Conservation (phyloP, 2,329 filamentous ascomycete species). For the Colletotrichum sp. region DNA sequence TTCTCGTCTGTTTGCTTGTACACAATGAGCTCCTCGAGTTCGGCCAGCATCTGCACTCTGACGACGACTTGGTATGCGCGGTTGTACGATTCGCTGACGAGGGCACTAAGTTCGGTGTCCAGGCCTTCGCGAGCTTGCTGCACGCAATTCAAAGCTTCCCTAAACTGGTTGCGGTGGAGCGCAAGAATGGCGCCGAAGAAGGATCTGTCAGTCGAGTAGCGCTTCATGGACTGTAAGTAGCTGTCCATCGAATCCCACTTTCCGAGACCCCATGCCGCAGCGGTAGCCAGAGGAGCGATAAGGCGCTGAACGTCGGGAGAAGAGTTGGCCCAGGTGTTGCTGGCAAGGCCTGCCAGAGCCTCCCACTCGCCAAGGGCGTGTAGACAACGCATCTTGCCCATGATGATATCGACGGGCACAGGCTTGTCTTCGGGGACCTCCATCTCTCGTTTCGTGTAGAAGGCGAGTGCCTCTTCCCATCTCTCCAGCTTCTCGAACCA, state of each 20-base stretch:
- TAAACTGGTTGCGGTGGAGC: slow-evolving; percentile 94
- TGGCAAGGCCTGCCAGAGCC: slow-evolving; percentile 82
- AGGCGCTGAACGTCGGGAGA: slow-evolving; percentile 84
- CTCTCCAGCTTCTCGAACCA: slow-evolving; percentile 99
- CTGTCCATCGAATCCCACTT: slow-evolving; percentile 99
- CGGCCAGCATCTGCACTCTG: slow-evolving; percentile 97
- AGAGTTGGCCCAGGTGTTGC: slow-evolving; percentile 93
- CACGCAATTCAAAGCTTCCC: slow-evolving; percentile 87
- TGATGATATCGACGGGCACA: slow-evolving; percentile 88
- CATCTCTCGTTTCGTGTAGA: slow-evolving; percentile 85
- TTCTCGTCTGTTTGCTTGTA: slow-evolving; percentile 95
- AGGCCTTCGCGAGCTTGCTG: slow-evolving; percentile 91
- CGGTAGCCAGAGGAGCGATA: slow-evolving; percentile 92
- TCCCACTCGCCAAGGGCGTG: slow-evolving; percentile 99
- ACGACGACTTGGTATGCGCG: slow-evolving; percentile 98
- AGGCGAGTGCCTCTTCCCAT: slow-evolving; percentile 95
- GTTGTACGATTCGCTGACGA: slow-evolving; percentile 98
- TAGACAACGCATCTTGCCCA: slow-evolving; percentile 99
- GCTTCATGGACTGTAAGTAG: slow-evolving; percentile 94
- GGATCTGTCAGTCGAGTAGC: slow-evolving; percentile 88
- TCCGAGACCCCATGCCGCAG: slow-evolving; percentile 92
- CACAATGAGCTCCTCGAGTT: slow-evolving; percentile 95
- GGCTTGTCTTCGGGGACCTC: slow-evolving; percentile 64
- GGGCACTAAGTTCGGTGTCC: slow-evolving; percentile 92
- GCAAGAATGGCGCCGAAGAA: slow-evolving; percentile 98